phyloP scores from a whole-genome alignment of 2,329 filamentous ascomycete species.

The Fusarium beomiforme region DNA sequence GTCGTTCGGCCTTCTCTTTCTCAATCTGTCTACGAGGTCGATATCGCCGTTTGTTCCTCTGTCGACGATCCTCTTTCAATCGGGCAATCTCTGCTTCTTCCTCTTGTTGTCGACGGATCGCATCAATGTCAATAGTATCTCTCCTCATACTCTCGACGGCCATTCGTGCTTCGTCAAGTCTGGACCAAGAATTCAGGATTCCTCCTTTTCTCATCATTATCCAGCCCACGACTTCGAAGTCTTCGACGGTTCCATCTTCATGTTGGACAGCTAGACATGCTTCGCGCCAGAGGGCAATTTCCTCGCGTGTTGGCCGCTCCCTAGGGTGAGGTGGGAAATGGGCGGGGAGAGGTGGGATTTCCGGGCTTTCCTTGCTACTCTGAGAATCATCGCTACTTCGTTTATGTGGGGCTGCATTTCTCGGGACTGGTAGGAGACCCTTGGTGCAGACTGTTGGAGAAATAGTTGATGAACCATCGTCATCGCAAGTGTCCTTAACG shows the following conservation, averaged over 20 bases:
- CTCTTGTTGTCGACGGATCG: constrained; percentile 19
- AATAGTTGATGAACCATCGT: constrained; percentile 4
- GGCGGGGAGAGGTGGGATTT: neutral
- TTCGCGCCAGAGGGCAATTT: constrained; percentile 31
- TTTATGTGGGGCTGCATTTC: neutral
- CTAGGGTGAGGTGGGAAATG: constrained; percentile 26
- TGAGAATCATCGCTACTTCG: constrained; percentile 15
- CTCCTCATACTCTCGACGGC: constrained; percentile 33
- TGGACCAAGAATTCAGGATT: constrained; percentile 21
- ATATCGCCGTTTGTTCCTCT: constrained; percentile 40
- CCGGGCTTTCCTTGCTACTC: neutral
- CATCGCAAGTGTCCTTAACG: neutral
- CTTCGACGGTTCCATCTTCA: constrained; percentile 24
- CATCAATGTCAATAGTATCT: constrained; percentile 24
- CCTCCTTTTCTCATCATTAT: constrained; percentile 38
- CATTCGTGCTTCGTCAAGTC: constrained; percentile 27
- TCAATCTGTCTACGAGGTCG: constrained; percentile 31
- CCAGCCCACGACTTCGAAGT: constrained; percentile 32
- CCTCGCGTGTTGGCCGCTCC: constrained; percentile 1
- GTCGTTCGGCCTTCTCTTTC: constrained; percentile 28
- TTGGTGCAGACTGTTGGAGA: neutral
- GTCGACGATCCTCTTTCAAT: constrained; percentile 32
- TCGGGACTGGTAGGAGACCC: neutral
- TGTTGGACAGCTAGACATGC: constrained; percentile 25
- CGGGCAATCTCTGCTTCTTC: constrained; percentile 24